Conservation (phyloP, 2,329 filamentous ascomycete species). For the Ophiostoma piceae region DNA sequence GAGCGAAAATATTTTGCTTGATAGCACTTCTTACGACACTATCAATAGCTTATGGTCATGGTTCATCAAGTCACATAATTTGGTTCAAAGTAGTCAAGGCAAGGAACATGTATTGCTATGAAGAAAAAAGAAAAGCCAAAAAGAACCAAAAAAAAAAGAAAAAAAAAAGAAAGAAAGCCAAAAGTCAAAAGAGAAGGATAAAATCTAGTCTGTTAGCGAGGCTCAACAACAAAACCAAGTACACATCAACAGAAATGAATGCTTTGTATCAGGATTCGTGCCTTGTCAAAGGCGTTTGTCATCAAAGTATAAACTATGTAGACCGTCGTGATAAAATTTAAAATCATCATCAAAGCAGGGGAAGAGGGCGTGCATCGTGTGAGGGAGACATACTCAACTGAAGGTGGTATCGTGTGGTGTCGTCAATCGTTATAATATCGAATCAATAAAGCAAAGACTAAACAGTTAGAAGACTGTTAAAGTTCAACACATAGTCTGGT, state of each 20-base stretch:
- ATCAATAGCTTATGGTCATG: neutral
- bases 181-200: neutral
- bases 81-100: neutral
- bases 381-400: slow-evolving; percentile 21
- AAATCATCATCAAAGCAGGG: slow-evolving; percentile 59
- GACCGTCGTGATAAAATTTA: slow-evolving; percentile 69
- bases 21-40: neutral
- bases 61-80: neutral
- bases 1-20: neutral
- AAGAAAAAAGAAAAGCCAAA: neutral
- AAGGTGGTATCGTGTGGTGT: neutral
- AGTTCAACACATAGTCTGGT: neutral
- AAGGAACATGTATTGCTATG: neutral
- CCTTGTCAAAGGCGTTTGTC: slow-evolving; percentile 74
- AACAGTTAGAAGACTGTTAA: neutral
- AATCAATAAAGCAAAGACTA: neutral
- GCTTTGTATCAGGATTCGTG: slow-evolving; percentile 34
- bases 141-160: neutral
- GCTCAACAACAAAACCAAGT: neutral
- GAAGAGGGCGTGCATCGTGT: slow-evolving; percentile 26
- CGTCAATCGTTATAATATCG: neutral
- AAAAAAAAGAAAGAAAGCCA: neutral
- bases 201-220: slow-evolving; percentile 16
- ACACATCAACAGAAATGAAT: slow-evolving; percentile 10
- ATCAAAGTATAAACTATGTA: slow-evolving; percentile 76